These are phyloP conservation scores for Helianthus annuus DNA, from an alignment of 129 eudicot species.

Conservation along the genomic window HanXRQr2.0-SUNRISE NC_035435.2:173934320-173934819, in stretches of 20 bases:
- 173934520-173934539: slow-evolving; percentile 60
- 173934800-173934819: neutral
- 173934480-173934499: slow-evolving; percentile 51
- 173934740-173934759: slow-evolving; percentile 67
- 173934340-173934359: slow-evolving; percentile 9
- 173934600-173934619: slow-evolving; percentile 30
- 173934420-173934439: slow-evolving; percentile 50
- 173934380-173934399: slow-evolving; percentile 8
- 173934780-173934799: slow-evolving; percentile 58
- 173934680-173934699: slow-evolving; percentile 34
- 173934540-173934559: slow-evolving; percentile 53
- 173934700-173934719: slow-evolving; percentile 59
- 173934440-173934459: slow-evolving; percentile 55
- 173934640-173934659: slow-evolving; percentile 59
- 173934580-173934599: slow-evolving; percentile 41
- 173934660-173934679: slow-evolving; percentile 54
- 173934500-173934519: slow-evolving; percentile 60
- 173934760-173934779: slow-evolving; percentile 87
- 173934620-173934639: slow-evolving; percentile 46
- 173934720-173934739: slow-evolving; percentile 49
- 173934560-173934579: slow-evolving; percentile 54
- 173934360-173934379: slow-evolving; percentile 9
- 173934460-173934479: slow-evolving; percentile 68
- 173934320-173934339: neutral
- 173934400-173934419: slow-evolving; percentile 40